Base-by-base conservation (phyloP, 225 moss, liverwort and hornwort species). In the Bryoerythrophyllum caledonicum region DNA sequence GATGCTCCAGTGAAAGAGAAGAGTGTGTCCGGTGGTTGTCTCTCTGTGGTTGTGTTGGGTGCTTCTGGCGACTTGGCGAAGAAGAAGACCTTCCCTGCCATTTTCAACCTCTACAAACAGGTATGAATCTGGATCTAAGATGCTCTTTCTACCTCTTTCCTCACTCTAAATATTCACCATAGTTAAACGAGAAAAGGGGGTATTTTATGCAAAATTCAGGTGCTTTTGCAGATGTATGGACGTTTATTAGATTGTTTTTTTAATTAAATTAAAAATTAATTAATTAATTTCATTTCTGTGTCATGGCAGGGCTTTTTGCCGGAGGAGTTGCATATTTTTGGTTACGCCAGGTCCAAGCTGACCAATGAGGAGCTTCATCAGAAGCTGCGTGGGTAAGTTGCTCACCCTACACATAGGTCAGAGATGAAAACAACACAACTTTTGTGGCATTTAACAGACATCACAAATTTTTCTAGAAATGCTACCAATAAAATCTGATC, bases 21-120 rank as follows among this genome's bases (percentile, higher is more conserved):
- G 54, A 82, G 57, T 37, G 79, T 83, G 10, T 74, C 79, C 13
- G 88, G 87, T 37, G 91, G 91, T 26, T 85, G 83, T 55, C 88
- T 95, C 11, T 88, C 95, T 37, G 72, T 95, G 38, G 60, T 95
- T 15, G 91, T 95, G 25, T 77, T 95, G 8, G 95, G 95, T 73
- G 93, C 95, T 51, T 95, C 95, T n/a, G 95, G 95, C 1, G 95
- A 95, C 56, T 86, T 95, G 27, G 95, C 95, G 4, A 95, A 95
- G 79, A 95, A 95, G 83, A 95, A 95, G 82, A 95, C 95, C 48
- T 95, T 95, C 32, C 95, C 95, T 3, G 95, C 95, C 6, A 84
- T 95, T 26, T 93, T 95, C 76, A 93, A 95, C 55, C 91, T 95
- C 41, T 95, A 79, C 82, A 92, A 86, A 84, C 94, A 94, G 90